A percentile compares a stretch with the other conserved stretches of the same genome.
Evolutionary conservation across 2,329 filamentous ascomycete species (phyloP).

Genomic region (Hirsutella thompsonii): DNA sequence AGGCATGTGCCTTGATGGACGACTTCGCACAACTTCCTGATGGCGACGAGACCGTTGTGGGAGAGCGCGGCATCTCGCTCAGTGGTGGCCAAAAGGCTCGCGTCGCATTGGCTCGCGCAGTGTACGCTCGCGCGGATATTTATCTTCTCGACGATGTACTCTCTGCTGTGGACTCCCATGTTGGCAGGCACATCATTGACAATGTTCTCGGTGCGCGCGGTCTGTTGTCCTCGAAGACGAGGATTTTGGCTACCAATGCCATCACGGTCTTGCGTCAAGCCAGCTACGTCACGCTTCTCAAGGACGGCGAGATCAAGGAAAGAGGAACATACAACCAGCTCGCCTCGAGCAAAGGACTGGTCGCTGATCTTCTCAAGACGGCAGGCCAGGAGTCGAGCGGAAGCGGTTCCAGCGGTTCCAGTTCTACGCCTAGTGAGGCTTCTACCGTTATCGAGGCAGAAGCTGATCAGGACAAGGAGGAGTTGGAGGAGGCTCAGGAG

Average conservation of each 20-base stretch:
- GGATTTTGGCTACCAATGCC: conserved; percentile 88
- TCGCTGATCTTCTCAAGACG: conserved; percentile 72
- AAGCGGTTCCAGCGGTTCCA: conserved; percentile 28
- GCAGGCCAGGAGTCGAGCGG: conserved; percentile 45
- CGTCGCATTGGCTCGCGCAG: conserved; percentile 79
- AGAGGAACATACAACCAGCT: conserved; percentile 84
- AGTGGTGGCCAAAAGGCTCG: conserved; percentile 95
- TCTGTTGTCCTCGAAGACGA: conserved; percentile 72
- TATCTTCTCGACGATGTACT: conserved; percentile 90
- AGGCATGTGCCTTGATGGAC: conserved; percentile 79
- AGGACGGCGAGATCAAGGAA: conserved; percentile 73
- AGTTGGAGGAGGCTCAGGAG: conserved; percentile 70
- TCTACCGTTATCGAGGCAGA: conserved; percentile 44
- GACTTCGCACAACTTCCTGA: conserved; percentile 90
- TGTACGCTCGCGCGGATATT: conserved; percentile 93
- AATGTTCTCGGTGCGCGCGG: conserved; percentile 81
- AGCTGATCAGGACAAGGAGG: conserved; percentile 42
- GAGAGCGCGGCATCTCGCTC: conserved; percentile 89
- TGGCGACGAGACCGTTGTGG: conserved; percentile 91
- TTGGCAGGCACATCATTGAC: conserved; percentile 88
- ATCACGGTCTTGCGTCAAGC: conserved; percentile 84
- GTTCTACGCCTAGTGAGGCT: conserved; percentile 35
- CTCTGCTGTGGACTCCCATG: conserved; percentile 96
- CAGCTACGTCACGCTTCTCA: conserved; percentile 75
- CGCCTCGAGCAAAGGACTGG: conserved; percentile 85